phyloP scores from a whole-genome alignment of 495 filamentous ascomycete species.

The Parathielavia hyrcaniae region DNA sequence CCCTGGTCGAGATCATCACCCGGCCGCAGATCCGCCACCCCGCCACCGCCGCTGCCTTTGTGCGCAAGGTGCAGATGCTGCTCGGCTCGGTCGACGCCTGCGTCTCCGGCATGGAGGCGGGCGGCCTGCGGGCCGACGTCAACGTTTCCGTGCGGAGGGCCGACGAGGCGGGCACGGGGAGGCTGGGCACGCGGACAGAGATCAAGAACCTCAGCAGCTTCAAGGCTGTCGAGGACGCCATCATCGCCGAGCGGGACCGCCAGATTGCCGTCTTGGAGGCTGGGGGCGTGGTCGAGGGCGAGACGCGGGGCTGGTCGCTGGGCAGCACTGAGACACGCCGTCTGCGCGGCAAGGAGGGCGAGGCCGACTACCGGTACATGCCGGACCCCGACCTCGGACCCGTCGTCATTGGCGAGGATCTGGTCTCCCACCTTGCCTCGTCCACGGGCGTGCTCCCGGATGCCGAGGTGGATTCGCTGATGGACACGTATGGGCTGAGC shows the following conservation, averaged over 20 bases:
- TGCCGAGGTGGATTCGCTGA: constrained; percentile 54
- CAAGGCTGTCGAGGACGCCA: constrained; percentile 89
- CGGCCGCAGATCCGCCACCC: constrained; percentile 77
- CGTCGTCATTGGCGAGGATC: constrained; percentile 63
- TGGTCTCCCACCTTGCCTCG: constrained; percentile 55
- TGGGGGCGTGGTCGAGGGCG: constrained; percentile 72
- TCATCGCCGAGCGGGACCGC: constrained; percentile 80
- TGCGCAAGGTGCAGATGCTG: constrained; percentile 80
- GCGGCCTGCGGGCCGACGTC: constrained; percentile 86
- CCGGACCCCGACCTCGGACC: constrained; percentile 88
- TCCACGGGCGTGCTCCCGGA: constrained; percentile 67
- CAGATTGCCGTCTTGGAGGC: constrained; percentile 76
- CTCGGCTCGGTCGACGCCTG: constrained; percentile 76
- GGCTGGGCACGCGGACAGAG: constrained; percentile 81
- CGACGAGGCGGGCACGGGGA: constrained; percentile 35
- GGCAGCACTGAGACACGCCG: constrained; percentile 69
- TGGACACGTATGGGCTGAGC: constrained; percentile 55
- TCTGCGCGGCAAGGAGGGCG: constrained; percentile 88
- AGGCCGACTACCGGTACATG: constrained; percentile 98
- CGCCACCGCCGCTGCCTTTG: constrained; percentile 75
- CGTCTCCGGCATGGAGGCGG: constrained; percentile 84
- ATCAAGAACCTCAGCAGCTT: constrained; percentile 97
- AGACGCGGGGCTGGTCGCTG: constrained; percentile 90
- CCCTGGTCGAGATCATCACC: constrained; percentile 93
- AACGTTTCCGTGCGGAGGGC: constrained; percentile 77